Evolutionary conservation across 2,329 filamentous ascomycete genomes (phyloP).

Genomic region (Rhexocercosporidium sp.): DNA sequence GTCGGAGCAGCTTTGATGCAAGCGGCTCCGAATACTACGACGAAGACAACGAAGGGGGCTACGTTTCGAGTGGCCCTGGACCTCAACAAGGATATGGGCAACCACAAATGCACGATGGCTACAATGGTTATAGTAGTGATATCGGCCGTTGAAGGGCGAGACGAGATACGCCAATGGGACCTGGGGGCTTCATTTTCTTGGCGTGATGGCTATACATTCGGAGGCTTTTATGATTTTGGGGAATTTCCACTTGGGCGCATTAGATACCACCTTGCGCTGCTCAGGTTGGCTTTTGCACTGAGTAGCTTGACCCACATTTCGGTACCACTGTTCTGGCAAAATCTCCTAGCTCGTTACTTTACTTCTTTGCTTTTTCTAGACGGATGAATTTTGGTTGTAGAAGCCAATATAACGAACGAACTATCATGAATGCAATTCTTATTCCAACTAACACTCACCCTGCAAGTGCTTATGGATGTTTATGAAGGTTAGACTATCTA

Average conservation of each 20-base stretch:
- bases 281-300: conserved; percentile 20
- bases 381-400: not conserved
- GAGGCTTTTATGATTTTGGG: conserved; percentile 18
- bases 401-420: not conserved
- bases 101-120: conserved; percentile 38
- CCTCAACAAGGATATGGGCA: conserved; percentile 40
- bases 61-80: conserved; percentile 54
- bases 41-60: conserved; percentile 73
- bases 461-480: not conserved
- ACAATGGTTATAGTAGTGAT: conserved; percentile 42
- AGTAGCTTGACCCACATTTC: conserved; percentile 18
- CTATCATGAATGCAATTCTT: not conserved
- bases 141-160: conserved; percentile 35
- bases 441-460: not conserved
- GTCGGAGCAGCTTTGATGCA: conserved; percentile 80
- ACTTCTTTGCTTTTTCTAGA: conserved; percentile 1
- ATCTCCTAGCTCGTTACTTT: not conserved
- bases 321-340: not conserved
- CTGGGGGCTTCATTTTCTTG: conserved; percentile 14
- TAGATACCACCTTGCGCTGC: conserved; percentile 39
- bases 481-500: not conserved
- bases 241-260: conserved; percentile 32
- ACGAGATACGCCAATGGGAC: not conserved
- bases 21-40: conserved; percentile 73
- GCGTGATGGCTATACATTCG: conserved; percentile 15